These are phyloP conservation scores for Pythium chondricola DNA, from an alignment of 352 stramenopile species.

Conservation along the genomic window DNA sequence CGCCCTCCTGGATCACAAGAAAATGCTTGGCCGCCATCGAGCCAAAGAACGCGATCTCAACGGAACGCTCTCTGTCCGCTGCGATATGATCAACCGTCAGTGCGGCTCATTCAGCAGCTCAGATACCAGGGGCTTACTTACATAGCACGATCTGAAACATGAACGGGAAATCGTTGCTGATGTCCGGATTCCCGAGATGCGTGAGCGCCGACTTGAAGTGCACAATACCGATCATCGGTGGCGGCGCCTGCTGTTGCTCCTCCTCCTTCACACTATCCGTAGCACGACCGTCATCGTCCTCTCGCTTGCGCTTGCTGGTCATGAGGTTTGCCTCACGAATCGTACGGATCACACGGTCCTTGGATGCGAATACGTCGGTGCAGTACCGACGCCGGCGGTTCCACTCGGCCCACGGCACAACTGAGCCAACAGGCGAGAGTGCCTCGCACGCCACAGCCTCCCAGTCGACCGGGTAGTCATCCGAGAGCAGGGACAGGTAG, in stretches of 20 bases:
- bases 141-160: constrained; percentile 56
- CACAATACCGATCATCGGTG: constrained; percentile 45
- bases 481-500: constrained; percentile 46
- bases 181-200: constrained; percentile 34
- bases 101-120: no score
- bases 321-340: constrained; percentile 13
- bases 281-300: not conserved
- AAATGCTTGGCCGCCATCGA: constrained; percentile 59
- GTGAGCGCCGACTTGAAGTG: constrained; percentile 50
- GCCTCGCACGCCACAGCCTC: constrained; percentile 9
- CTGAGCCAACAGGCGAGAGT: constrained; percentile 3
- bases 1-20: constrained; percentile 43
- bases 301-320: constrained; percentile 7
- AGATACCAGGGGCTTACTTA: constrained; percentile 12
- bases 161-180: constrained; percentile 54
- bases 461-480: constrained; percentile 49
- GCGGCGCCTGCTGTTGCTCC: not conserved
- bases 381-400: constrained; percentile 19
- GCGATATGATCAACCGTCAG: not conserved
- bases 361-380: constrained; percentile 10
- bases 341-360: constrained; percentile 10
- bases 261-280: not conserved
- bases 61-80: constrained; percentile 36
- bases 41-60: constrained; percentile 64
- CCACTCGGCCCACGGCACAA: constrained; percentile 14